A percentile compares a stretch with the other conserved stretches of the same genome.
Evolutionary conservation across 2,329 filamentous ascomycete genomes (phyloP).

Genomic region (Trichoderma gracile): DNA sequence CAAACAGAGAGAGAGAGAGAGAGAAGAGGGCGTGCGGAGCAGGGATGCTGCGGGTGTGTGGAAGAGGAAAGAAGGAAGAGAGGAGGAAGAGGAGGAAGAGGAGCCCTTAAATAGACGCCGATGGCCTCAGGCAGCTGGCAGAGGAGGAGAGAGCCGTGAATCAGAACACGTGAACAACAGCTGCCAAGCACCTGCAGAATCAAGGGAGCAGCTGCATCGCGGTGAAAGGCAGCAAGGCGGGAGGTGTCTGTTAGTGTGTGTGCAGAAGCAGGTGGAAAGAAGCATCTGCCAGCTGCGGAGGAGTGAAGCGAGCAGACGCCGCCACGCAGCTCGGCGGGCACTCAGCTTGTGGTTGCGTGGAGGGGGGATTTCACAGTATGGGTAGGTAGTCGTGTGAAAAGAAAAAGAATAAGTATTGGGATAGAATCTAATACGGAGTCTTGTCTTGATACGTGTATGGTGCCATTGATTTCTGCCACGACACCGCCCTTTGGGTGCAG

Average conservation of each 20-base stretch:
- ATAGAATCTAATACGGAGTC: not conserved
- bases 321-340: not conserved
- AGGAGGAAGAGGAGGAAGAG: constrained; percentile 7
- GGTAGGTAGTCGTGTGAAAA: not conserved
- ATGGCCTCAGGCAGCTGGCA: not conserved
- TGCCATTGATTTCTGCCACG: not conserved
- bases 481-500: constrained; percentile 5
- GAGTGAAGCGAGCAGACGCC: not conserved
- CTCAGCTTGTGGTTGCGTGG: not conserved
- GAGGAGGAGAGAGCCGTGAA: constrained; percentile 15
- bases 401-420: not conserved
- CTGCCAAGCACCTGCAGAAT: constrained; percentile 9
- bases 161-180: constrained; percentile 15
- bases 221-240: not conserved
- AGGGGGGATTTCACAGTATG: not conserved
- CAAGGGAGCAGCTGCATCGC: not conserved
- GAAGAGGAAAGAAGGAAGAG: constrained; percentile 14
- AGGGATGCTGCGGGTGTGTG: not conserved
- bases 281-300: not conserved
- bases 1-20: not conserved
- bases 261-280: not conserved
- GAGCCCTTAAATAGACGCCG: constrained; percentile 17
- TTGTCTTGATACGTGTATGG: no score
- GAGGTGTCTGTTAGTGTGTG: not conserved
- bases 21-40: not conserved